Evolutionary conservation across 352 stramenopile genomes (phyloP), one percentile per base, ranked within the genome.

Genomic region (Phytophthora sansomeana): DNA sequence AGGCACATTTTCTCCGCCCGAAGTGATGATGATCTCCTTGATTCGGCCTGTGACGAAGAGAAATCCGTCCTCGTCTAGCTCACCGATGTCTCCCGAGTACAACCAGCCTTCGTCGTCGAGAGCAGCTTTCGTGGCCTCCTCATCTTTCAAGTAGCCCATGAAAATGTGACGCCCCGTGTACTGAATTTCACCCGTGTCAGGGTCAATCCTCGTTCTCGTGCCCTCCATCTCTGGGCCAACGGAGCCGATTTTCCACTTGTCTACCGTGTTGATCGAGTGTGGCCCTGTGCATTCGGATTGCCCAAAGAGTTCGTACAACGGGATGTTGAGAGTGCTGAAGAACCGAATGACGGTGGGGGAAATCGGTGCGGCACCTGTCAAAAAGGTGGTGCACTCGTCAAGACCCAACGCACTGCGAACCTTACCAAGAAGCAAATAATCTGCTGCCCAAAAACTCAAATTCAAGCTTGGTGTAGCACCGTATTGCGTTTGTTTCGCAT

Each of bases 21-120:
- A 90, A 6, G 92, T 98, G 72, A 97, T 96, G 74, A 98, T 98
- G 26, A 98, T 79, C 72, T 98, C 93, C 71, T 98, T 98, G 72
- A 98, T 97, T 16, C 95, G 87, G 14, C 93, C 95, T 3, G 93
- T 98, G 67, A 98, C 96, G 16, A 63, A 73, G 42, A 97, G 65
- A 67, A 98, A 98, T n/a, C 94, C 85, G 47, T 92, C 83, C 14
- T 88, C 69, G 41, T 97, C 90, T 10, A 96, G 83, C 29, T 72
- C 53, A 9, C 85, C 94, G 16, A 97, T 83, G 58, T 98, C 95
- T n/a, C 94, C 95, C 8, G 85, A 96, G 63, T 97, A 76, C 10
- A 98, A 67, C 89, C 90, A 98, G 28, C 95, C 95, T 13, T 98
- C 84, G 8, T 87, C 77, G 24, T 67, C 66, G 1, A 84, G 54